phyloP scores from a whole-genome alignment of 192 early-diverging fungal genomes.

The Coemansia sp. region DNA sequence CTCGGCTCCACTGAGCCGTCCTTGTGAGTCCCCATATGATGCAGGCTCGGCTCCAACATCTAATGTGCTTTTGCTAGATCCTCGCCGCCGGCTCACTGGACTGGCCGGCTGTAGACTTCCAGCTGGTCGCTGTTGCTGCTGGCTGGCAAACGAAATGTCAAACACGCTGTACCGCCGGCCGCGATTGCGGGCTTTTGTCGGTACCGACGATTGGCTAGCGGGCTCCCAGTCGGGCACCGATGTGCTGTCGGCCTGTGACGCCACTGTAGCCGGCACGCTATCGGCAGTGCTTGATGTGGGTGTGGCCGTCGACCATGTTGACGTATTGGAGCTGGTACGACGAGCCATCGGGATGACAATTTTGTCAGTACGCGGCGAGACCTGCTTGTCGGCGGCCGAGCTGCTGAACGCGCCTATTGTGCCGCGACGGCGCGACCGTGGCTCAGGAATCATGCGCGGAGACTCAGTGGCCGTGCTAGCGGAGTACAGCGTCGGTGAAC shows the following conservation, averaged over 20 bases:
- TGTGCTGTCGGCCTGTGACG: slow-evolving; percentile 4
- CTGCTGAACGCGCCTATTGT: slow-evolving; percentile 20
- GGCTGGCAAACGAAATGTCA: slow-evolving; percentile 37
- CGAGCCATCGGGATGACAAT: slow-evolving; percentile 7
- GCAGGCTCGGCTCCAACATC: neutral
- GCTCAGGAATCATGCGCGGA: slow-evolving; percentile 15
- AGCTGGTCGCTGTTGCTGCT: neutral
- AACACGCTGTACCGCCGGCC: slow-evolving; percentile 50
- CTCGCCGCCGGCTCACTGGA: neutral
- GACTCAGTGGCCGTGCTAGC: slow-evolving; percentile 22
- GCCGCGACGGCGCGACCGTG: slow-evolving; percentile 19
- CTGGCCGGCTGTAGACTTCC: neutral
- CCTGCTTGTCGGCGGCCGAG: slow-evolving; percentile 3
- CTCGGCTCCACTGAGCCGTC: neutral
- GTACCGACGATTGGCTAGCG: slow-evolving; percentile 5
- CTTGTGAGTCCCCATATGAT: neutral
- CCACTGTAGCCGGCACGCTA: slow-evolving; percentile 1
- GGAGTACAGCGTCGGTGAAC: slow-evolving; percentile 19
- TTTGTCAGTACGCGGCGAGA: slow-evolving; percentile 12
- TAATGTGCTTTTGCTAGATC: neutral
- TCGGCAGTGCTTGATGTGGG: slow-evolving; percentile 26
- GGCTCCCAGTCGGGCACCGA: slow-evolving; percentile 35
- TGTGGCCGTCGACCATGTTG: slow-evolving; percentile 39
- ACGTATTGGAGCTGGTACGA: slow-evolving; percentile 41
- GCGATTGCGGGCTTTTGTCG: slow-evolving; percentile 16